Conservation (phyloP, 345 rosid species). For the Odontarrhena argentea region DNA sequence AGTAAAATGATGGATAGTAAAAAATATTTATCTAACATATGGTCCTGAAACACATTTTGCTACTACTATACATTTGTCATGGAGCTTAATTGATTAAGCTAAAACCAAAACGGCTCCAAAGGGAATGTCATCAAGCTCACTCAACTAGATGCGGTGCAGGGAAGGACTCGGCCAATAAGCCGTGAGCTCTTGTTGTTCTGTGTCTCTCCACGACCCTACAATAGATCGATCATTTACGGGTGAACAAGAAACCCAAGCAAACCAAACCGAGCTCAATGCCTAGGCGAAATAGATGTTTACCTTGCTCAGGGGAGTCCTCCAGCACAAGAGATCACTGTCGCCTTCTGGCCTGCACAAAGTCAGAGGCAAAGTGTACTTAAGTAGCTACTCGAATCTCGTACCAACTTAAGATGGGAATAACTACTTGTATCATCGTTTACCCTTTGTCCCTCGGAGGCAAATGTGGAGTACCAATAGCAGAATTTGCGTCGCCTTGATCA, state of each 20-base stretch:
- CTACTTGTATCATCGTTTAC: conserved; percentile 7
- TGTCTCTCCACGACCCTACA: conserved; percentile 56
- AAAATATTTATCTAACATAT: conserved; percentile 14
- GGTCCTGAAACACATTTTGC: conserved; percentile 23
- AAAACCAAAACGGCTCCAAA: conserved; percentile 1
- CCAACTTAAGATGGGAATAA: background rate
- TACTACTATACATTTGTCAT: conserved; percentile 31
- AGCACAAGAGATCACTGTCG: conserved; percentile 53
- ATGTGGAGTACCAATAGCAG: conserved; percentile 34
- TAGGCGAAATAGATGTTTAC: conserved; percentile 40
- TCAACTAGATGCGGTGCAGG: conserved; percentile 45
- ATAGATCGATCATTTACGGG: conserved; percentile 5
- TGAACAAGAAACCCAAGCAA: background rate
- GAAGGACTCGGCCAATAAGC: conserved; percentile 60
- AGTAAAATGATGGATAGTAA: background rate
- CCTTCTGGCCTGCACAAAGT: conserved; percentile 53
- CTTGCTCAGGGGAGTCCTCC: conserved; percentile 68
- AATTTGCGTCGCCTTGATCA: conserved; percentile 35
- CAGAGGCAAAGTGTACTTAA: conserved; percentile 17
- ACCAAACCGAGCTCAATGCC: background rate
- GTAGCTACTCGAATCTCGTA: conserved; percentile 8
- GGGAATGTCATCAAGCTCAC: conserved; percentile 15
- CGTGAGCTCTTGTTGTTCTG: conserved; percentile 46
- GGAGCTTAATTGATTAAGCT: background rate
- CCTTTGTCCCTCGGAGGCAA: conserved; percentile 28